These are phyloP conservation scores for Collariella sp. DNA, from an alignment of 495 filamentous ascomycete genomes.

Conservation along the genomic window DNA sequence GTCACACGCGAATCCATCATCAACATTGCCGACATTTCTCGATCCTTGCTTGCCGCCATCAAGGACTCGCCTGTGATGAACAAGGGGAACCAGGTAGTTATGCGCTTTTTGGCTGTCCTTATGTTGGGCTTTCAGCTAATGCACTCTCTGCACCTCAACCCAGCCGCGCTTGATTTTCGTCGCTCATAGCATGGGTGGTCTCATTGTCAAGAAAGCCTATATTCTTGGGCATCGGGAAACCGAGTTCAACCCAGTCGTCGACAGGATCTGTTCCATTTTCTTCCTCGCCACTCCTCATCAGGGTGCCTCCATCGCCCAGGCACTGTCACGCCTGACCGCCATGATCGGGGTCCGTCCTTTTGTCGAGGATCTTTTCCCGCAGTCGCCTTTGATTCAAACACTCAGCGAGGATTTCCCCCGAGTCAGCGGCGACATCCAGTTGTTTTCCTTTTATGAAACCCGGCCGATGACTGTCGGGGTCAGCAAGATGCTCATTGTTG, in stretches of 20 bases:
- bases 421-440: background rate
- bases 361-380: slow-evolving; percentile 13
- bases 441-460: slow-evolving; percentile 8
- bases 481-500: slow-evolving; percentile 11
- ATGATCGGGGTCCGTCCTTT: slow-evolving; percentile 5
- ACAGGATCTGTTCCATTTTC: slow-evolving; percentile 32
- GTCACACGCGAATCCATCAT: slow-evolving; percentile 15
- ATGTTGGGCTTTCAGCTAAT: background rate
- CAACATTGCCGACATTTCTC: slow-evolving; percentile 37
- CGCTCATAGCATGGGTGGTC: slow-evolving; percentile 44
- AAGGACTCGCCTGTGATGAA: slow-evolving; percentile 21
- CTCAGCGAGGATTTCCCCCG: slow-evolving; percentile 4
- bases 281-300: slow-evolving; percentile 45
- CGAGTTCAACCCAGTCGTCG: slow-evolving; percentile 18
- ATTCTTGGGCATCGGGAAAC: slow-evolving; percentile 14
- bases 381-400: background rate
- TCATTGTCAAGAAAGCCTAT: slow-evolving; percentile 39
- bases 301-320: slow-evolving; percentile 35
- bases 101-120: background rate
- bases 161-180: slow-evolving; percentile 35
- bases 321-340: slow-evolving; percentile 18
- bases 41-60: slow-evolving; percentile 31
- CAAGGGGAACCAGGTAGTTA: background rate
- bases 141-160: no score
- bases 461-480: slow-evolving; percentile 1